Evolutionary conservation across 176 grass and related monocot genomes (phyloP).

Genomic region (Carex kokanica): DNA sequence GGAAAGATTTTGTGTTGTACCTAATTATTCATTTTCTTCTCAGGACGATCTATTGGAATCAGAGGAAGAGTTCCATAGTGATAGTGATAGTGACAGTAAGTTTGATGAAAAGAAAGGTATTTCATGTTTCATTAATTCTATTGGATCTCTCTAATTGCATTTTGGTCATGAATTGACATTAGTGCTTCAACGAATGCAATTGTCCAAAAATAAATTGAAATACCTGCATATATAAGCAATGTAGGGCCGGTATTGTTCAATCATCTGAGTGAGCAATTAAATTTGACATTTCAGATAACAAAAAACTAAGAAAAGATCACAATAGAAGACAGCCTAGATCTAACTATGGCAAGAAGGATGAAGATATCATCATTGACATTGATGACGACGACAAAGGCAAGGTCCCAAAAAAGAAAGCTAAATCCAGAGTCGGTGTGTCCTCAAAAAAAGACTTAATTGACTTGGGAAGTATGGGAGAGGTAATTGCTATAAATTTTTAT

Average conservation of each 20-base stretch:
- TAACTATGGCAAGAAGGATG: constrained; percentile 21
- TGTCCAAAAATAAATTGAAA: not conserved
- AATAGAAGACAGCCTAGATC: constrained; percentile 45
- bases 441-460: constrained; percentile 30
- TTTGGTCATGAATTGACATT: not conserved
- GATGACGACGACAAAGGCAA: not conserved
- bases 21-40: constrained; percentile 24
- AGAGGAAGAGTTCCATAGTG: constrained; percentile 1
- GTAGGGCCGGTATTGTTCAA: not conserved
- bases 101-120: constrained; percentile 19
- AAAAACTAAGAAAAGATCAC: constrained; percentile 43
- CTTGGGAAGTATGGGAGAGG: constrained; percentile 54
- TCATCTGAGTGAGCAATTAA: not conserved
- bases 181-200: not conserved
- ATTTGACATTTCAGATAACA: constrained; percentile 30
- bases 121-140: not conserved
- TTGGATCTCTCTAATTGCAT: not conserved
- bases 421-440: constrained; percentile 24
- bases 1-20: not conserved
- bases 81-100: not conserved
- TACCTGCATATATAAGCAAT: not conserved
- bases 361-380: not conserved
- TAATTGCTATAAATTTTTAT: constrained; percentile 24
- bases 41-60: constrained; percentile 62
- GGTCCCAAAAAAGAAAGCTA: constrained; percentile 17